Base-by-base conservation (phyloP, 2,329 filamentous ascomycete species). In the Aureobasidium sp. region DNA sequence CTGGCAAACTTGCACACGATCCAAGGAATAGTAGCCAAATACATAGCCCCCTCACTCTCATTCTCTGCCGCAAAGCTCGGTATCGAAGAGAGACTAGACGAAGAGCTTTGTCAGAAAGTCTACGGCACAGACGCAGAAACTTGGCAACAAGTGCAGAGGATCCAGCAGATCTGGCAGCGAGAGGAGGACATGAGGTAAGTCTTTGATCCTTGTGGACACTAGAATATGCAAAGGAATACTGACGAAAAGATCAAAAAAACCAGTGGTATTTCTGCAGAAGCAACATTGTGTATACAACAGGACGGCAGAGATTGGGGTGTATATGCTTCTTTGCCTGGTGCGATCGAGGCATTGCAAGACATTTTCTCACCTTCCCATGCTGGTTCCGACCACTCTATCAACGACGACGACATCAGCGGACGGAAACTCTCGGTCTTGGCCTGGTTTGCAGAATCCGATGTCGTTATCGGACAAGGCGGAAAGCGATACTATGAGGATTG, bases 401-500 rank as follows among this genome's bases (percentile, higher is more conserved):
- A 29, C 29, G 29, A 29, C 29, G 7, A 29, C 29, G 7, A 29
- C 29, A 29, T 8, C 9, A 17, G 25, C 4, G 3, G 15, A 2
- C 61, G 52, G 0, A 68, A 64, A 62, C 48, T 76, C 27, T 69
- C 52, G 4, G 52, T 79, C 2, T 56, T 67, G 14, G 65, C 70
- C 0, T 75, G 69, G 59, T 78, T 77, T 64, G 73, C 73, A 1
- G 72, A 69, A 17, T 70, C 67, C 3, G 79, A 80, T 68, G 65
- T 72, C 1, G 71, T 81, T 74, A 76, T 77, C 48, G 77, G 76
- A 0, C 71, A 71, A 47, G 69, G 69, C 14, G 79, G 79, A 2
- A 71, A 73, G 67, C 61, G 68, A 44, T 80, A 78, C 68, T 77
- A 79, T 53, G 71, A 78, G 62, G 49, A 71, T 4, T 77, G 76